Evolutionary conservation across 2,329 filamentous ascomycete genomes (phyloP), one percentile per base, ranked within the genome.

Genomic region (Fusarium lateritium): DNA sequence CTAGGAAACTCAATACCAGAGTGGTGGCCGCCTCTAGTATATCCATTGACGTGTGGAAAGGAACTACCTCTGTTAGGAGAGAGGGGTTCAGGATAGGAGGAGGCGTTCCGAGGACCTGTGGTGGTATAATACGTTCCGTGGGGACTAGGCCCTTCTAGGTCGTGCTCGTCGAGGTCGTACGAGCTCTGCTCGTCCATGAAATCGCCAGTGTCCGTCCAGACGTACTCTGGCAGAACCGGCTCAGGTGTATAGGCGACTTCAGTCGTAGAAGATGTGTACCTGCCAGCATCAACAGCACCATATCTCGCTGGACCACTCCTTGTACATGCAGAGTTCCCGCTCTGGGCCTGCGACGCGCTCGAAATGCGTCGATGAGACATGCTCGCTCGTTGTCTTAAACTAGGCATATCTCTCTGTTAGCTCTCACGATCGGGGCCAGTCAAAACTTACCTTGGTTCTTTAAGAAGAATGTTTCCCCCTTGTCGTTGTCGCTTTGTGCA

Each of bases 281-380:
- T 53, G 19, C 49, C 31, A 38, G 26, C 19, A 54, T 53, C 43
- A 34, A 21, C 33, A 34, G 26, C 17, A 4, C 44, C 44, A 28
- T 64, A 53, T 15, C 33, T 42, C 28, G 45, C 47, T 7, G n/a
- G n/a, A 21, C 34, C 15, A 19, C 34, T 47, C 36, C 34, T 15
- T 15, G 50, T 28, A 22, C 47, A 26, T 28, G 15, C 62, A 42
- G 33, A 42, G 19, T 28, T 42, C 33, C 40, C 24, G 24, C 24
- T 21, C 36, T 52, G 59, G n/a, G 45, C 14, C n/a, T 55, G 26
- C 11, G 66, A 54, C 7, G 61, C 45, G 44, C 47, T 62, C 19
- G 31, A 17, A 28, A 49, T 51, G 17, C 52, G 61, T 44, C 49
- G 58, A 39, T 67, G 52, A 39, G 52, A 45, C 66, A 69, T 69